Evolutionary conservation across 441 rosid species (phyloP), one percentile per base, ranked within the genome.

Genomic region (Adansonia gregorii): DNA sequence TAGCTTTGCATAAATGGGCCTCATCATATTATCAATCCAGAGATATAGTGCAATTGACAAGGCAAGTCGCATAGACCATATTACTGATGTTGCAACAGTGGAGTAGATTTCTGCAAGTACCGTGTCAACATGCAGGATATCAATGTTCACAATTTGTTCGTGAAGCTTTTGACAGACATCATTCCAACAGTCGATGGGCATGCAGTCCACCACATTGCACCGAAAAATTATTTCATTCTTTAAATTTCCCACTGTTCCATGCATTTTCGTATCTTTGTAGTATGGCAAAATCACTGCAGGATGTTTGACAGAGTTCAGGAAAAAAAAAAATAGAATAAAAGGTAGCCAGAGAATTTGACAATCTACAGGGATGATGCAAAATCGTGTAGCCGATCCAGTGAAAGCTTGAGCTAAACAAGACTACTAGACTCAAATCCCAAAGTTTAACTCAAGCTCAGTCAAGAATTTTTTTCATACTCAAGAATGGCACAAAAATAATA

Each of bases 121-220:
- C 4, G 93, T 80, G 82, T 91, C 83, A 17, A 89, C 97, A 81
- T 95, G 90, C 66, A 85, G 68, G 59, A 95, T 94, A 81, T 95
- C 97, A 55, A 95, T 90, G 81, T 92, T 91, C 73, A 89, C 91
- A 78, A 94, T 85, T 78, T 95, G 99, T 70, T 90, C 92, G 83
- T 95, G 99, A 88, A 95, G 82, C 88, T 95, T 95, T 75, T 87
- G 68, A 98, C 99, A 94, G 71, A 95, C 95, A 84, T 92, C 97
- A 85, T 92, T 94, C 98, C 99, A 94, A 81, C 93, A 86, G 86
- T 95, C 98, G 82, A 95, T 88, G 11, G 99, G 99, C 98, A 95
- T 94, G 56, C 90, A 89, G 39, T 94, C 94, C 76, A 94, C 95
- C 81, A 90, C 87, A 85, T 95, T 97, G 69, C 99, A 95, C 78